These are phyloP conservation scores for Podospora anserina DNA, from an alignment of 495 filamentous ascomycete genomes.

Conservation along the genomic window DNA sequence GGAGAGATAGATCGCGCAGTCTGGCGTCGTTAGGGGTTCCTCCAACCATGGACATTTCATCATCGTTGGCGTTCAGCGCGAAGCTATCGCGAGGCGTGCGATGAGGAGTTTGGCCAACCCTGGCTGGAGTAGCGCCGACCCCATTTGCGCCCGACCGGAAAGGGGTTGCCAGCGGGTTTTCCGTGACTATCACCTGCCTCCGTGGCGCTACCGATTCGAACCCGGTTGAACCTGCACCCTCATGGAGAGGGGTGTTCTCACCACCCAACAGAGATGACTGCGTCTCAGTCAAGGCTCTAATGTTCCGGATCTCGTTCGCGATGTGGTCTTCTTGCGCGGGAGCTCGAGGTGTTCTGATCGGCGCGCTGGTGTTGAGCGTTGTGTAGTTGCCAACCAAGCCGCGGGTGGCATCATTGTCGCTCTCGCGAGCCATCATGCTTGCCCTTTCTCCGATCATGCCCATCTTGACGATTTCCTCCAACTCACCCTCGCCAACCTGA, in stretches of 20 bases:
- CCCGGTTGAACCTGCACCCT: constrained; percentile 77
- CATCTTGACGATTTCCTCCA: constrained; percentile 99
- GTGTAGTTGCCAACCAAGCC: constrained; percentile 84
- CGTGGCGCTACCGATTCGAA: constrained; percentile 84
- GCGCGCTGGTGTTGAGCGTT: constrained; percentile 71
- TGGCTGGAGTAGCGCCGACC: constrained; percentile 68
- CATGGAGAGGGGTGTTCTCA: constrained; percentile 85
- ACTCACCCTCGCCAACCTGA: constrained; percentile 86
- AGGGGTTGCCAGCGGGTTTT: constrained; percentile 93
- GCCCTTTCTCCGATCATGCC: constrained; percentile 90
- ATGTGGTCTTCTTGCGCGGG: constrained; percentile 91
- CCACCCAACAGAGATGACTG: constrained; percentile 94
- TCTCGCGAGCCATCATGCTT: constrained; percentile 66
- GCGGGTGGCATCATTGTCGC: constrained; percentile 81
- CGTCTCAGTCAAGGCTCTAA: constrained; percentile 86
- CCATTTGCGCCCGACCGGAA: constrained; percentile 67
- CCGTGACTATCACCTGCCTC: constrained; percentile 76
- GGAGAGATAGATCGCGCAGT: constrained; percentile 66
- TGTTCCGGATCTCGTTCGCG: constrained; percentile 94
- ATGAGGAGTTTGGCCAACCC: constrained; percentile 78
- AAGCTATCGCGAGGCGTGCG: constrained; percentile 89
- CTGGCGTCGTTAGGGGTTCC: constrained; percentile 77
- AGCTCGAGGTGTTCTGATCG: constrained; percentile 86
- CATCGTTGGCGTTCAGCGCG: constrained; percentile 69
- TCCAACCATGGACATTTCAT: constrained; percentile 63